phyloP scores from a whole-genome alignment of 148 eudicot genomes.

The Bassia scoparia region DNA sequence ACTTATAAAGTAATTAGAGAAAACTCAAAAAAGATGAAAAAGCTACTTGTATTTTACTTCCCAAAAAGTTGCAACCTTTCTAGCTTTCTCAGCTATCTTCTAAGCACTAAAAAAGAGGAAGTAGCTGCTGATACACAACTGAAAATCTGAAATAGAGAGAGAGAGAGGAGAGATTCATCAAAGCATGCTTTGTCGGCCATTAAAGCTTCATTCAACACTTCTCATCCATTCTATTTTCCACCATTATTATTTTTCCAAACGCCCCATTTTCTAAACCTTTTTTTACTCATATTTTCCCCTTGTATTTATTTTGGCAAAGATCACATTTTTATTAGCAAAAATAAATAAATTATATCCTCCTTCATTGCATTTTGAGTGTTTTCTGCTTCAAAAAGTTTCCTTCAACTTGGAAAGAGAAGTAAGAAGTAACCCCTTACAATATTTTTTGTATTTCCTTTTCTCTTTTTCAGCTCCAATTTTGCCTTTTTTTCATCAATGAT shows the following conservation, averaged over 20 bases:
- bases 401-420: slow-evolving; percentile 22
- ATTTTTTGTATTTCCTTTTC: slow-evolving; percentile 4
- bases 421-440: not conserved
- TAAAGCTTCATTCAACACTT: slow-evolving; percentile 24
- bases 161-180: not conserved
- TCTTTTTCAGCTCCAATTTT: slow-evolving; percentile 30
- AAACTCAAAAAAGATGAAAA: not conserved
- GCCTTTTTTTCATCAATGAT: slow-evolving; percentile 34
- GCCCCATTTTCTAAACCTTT: not conserved
- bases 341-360: not conserved
- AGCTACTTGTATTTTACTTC: slow-evolving; percentile 22
- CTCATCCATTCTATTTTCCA: slow-evolving; percentile 5
- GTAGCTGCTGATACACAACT: slow-evolving; percentile 16
- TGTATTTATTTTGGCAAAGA: not conserved
- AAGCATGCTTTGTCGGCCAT: slow-evolving; percentile 41
- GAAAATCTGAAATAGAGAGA: not conserved
- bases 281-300: not conserved
- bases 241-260: slow-evolving; percentile 10
- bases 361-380: slow-evolving; percentile 27
- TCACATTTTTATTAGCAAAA: slow-evolving; percentile 1
- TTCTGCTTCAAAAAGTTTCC: slow-evolving; percentile 8
- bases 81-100: slow-evolving; percentile 11
- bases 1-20: no score
- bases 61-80: slow-evolving; percentile 26
- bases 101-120: slow-evolving; percentile 22